Conservation (phyloP, 345 rosid genomes). For the Syzygium oleosum region DNA sequence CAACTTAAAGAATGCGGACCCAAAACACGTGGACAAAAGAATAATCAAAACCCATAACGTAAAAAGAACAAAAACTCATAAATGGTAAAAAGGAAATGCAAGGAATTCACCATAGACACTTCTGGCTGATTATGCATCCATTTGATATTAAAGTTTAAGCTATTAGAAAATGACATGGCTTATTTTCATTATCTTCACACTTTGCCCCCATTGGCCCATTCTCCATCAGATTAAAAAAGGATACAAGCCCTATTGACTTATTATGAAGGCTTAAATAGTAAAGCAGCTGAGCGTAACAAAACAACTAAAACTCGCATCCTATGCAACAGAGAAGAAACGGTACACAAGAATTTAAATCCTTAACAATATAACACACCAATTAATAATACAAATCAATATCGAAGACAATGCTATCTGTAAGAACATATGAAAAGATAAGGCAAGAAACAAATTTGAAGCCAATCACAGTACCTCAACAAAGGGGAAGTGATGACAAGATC, state of each 20-base stretch:
- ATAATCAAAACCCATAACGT: not conserved
- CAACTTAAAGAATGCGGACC: not conserved
- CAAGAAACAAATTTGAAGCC: not conserved
- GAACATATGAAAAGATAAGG: not conserved
- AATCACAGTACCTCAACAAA: conserved; percentile 28
- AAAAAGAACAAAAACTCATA: not conserved
- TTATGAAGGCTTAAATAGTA: not conserved
- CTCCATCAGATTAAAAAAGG: not conserved
- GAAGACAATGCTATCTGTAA: not conserved
- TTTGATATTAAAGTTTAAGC: not conserved
- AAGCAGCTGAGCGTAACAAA: not conserved
- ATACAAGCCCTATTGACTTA: not conserved
- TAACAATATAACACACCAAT: not conserved
- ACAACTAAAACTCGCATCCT: too few relatives aligned
- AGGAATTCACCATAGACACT: too few relatives aligned
- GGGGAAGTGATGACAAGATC: conserved; percentile 60
- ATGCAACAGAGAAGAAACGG: too few relatives aligned
- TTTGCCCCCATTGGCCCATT: not conserved
- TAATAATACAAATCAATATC: not conserved
- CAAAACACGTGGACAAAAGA: not conserved
- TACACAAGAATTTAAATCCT: not conserved
- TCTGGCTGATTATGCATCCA: not conserved
- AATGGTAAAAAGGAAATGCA: too few relatives aligned
- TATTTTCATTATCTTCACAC: not conserved
- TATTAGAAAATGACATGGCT: not conserved